phyloP scores from a whole-genome alignment of 352 stramenopile species.

The Phytophthora fragariaefolia region DNA sequence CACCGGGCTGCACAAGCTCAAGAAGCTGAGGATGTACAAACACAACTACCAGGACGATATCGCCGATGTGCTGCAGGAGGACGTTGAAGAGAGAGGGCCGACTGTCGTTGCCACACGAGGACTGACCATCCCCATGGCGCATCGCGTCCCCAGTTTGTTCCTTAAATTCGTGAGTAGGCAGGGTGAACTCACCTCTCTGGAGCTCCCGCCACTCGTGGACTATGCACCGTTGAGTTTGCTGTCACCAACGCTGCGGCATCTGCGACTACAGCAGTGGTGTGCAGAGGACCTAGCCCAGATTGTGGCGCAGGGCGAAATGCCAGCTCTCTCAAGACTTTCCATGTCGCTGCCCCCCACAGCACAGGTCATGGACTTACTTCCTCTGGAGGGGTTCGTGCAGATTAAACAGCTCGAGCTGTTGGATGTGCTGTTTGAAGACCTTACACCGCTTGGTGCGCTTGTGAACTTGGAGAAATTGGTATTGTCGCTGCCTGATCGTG shows the following conservation, averaged over 20 bases:
- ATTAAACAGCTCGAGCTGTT: constrained; percentile 57
- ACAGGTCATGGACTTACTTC: constrained; percentile 48
- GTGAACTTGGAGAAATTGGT: constrained; percentile 58
- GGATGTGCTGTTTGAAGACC: constrained; percentile 59
- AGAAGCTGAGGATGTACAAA: constrained; percentile 49
- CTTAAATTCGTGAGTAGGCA: constrained; percentile 36
- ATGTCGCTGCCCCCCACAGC: constrained; percentile 46
- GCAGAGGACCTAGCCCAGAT: constrained; percentile 49
- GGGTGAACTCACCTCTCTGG: constrained; percentile 36
- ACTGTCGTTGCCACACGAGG: constrained; percentile 27
- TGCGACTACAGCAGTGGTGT: constrained; percentile 53
- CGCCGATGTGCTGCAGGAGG: constrained; percentile 34
- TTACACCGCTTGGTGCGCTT: constrained; percentile 48
- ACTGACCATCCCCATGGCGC: constrained; percentile 38
- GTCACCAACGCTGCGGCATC: constrained; percentile 38
- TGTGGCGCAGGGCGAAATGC: constrained; percentile 34
- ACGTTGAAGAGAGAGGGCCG: constrained; percentile 36
- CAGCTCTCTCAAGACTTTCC: constrained; percentile 36
- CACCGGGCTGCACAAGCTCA: constrained; percentile 36
- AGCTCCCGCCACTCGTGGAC: constrained; percentile 42
- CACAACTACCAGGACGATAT: constrained; percentile 50
- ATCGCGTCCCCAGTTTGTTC: constrained; percentile 47
- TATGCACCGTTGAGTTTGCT: constrained; percentile 40
- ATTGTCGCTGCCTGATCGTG: constrained; percentile 49
- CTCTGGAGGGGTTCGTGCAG: constrained; percentile 47